Percentiles rank a stretch among this genome's conserved stretches.
phyloP scores from a whole-genome alignment of 2,329 filamentous ascomycete genomes.

The Cladosporium colombiae region DNA sequence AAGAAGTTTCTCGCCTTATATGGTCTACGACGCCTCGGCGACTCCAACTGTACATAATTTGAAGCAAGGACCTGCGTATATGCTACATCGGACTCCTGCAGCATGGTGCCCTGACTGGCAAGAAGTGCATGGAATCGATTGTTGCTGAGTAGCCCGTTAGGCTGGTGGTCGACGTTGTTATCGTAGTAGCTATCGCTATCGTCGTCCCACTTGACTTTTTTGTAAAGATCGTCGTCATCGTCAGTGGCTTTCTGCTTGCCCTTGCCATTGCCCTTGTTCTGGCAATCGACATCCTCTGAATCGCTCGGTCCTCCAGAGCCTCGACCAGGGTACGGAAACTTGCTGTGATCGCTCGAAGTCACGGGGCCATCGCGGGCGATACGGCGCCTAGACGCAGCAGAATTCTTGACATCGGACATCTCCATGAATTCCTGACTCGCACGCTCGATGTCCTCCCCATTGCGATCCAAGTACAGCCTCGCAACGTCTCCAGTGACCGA shows the following conservation, averaged over 20 bases:
- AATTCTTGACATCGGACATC: background rate
- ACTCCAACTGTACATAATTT: background rate
- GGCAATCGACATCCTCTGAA: background rate
- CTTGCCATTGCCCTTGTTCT: background rate
- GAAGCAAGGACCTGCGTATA: background rate
- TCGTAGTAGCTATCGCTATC: background rate
- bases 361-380: background rate
- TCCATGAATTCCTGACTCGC: background rate
- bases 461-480: background rate
- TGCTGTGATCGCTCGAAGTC: background rate
- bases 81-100: background rate
- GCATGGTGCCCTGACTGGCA: background rate
- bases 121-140: background rate
- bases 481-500: constrained; percentile 2
- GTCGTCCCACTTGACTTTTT: background rate
- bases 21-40: background rate
- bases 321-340: background rate
- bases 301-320: background rate
- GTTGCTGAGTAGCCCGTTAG: background rate
- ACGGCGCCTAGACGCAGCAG: background rate
- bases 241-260: background rate
- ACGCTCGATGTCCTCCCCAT: background rate
- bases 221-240: background rate
- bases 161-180: background rate
- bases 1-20: background rate